Evolutionary conservation across 2,329 filamentous ascomycete genomes (phyloP).

Genomic region (Ceratocystis harringtonii): DNA sequence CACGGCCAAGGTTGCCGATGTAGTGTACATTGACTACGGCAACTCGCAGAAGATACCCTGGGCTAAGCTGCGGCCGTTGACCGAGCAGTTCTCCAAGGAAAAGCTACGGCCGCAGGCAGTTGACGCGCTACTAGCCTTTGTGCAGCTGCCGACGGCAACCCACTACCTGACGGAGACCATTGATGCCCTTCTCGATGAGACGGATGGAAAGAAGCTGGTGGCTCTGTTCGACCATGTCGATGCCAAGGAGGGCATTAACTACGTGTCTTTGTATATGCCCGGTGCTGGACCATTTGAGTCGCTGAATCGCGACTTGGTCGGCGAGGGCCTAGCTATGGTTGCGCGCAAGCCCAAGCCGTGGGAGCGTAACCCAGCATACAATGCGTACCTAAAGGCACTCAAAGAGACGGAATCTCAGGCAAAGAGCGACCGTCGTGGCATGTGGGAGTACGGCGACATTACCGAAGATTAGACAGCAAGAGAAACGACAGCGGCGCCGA

Average conservation of each 20-base stretch:
- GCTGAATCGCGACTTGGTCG: constrained; percentile 76
- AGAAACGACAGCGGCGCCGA: background rate
- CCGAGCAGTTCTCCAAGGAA: constrained; percentile 60
- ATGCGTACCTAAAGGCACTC: constrained; percentile 55
- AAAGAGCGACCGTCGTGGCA: constrained; percentile 65
- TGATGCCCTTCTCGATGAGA: constrained; percentile 57
- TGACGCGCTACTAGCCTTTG: constrained; percentile 73
- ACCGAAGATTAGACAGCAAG: constrained; percentile 56
- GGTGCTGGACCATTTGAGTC: constrained; percentile 56
- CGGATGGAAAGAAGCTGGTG: constrained; percentile 63
- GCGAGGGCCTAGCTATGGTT: constrained; percentile 77
- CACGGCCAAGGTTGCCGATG: constrained; percentile 71
- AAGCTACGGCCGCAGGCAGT: constrained; percentile 77
- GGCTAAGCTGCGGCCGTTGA: constrained; percentile 67
- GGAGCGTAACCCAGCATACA: constrained; percentile 60
- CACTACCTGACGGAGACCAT: constrained; percentile 78
- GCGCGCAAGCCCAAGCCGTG: constrained; percentile 81
- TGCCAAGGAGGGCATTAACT: constrained; percentile 61
- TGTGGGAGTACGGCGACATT: constrained; percentile 98
- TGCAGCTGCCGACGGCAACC: constrained; percentile 68
- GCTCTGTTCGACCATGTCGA: constrained; percentile 81
- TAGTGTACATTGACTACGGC: constrained; percentile 91
- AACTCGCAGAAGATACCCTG: constrained; percentile 84
- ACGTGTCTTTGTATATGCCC: constrained; percentile 78
- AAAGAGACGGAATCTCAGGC: constrained; percentile 61